phyloP scores from a whole-genome alignment of 331 rosid species.

The Rhamnella rubrinervis region DNA sequence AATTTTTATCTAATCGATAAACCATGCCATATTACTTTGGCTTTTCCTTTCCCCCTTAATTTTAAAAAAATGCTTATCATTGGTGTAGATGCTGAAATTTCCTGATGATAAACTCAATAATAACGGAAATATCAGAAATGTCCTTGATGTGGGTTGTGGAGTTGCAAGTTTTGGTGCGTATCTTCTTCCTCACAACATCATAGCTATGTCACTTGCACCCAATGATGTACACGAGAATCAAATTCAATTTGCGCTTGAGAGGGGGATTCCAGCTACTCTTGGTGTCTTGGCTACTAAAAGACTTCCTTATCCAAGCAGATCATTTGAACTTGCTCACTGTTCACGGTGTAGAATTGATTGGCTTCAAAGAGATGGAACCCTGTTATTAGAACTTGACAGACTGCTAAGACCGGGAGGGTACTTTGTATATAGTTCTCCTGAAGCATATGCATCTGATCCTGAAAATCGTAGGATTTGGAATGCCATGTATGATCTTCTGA shows the following conservation, averaged over 20 bases:
- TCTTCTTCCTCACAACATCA: conserved; percentile 49
- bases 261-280: conserved; percentile 69
- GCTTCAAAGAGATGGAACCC: conserved; percentile 65
- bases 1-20: no score
- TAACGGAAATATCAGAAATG: conserved; percentile 50
- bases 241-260: conserved; percentile 65
- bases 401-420: conserved; percentile 64
- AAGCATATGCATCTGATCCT: conserved; percentile 59
- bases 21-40: not conserved
- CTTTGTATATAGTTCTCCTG: conserved; percentile 66
- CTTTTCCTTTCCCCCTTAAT: not conserved
- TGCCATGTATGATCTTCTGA: conserved; percentile 47
- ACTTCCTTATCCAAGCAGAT: conserved; percentile 64
- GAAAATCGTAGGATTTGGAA: conserved; percentile 55
- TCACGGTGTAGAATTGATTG: conserved; percentile 74
- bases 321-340: conserved; percentile 67
- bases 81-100: conserved; percentile 58
- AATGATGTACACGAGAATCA: conserved; percentile 67
- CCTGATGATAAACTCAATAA: conserved; percentile 50
- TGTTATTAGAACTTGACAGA: conserved; percentile 63
- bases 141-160: conserved; percentile 67
- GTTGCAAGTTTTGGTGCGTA: conserved; percentile 78
- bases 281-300: conserved; percentile 68
- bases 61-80: not conserved
- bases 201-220: conserved; percentile 63